These are phyloP conservation scores for Auricularia sp. DNA, from an alignment of 768 basidiomycete species.

Conservation along the genomic window DNA sequence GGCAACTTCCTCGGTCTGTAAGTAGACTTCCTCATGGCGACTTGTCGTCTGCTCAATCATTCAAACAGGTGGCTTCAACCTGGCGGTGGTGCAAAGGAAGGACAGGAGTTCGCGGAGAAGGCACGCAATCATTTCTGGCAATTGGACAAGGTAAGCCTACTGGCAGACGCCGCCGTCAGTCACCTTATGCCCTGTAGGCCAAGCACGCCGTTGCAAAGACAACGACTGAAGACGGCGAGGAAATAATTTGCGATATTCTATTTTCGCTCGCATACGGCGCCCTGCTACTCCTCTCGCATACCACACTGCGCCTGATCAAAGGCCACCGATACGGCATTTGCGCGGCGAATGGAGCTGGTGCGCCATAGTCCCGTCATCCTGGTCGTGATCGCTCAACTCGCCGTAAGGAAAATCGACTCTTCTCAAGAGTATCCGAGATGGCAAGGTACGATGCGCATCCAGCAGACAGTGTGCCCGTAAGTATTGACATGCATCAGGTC, in stretches of 20 bases:
- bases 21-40: not conserved
- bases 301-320: conserved; percentile 77
- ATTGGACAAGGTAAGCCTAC: conserved; percentile 45
- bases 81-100: conserved; percentile 30
- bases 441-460: conserved; percentile 45
- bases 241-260: conserved; percentile 82
- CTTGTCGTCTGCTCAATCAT: not conserved
- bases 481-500: conserved; percentile 15
- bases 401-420: conserved; percentile 65
- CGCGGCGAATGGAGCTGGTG: conserved; percentile 87
- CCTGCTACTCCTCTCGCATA: conserved; percentile 87
- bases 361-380: not conserved
- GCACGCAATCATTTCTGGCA: conserved; percentile 66
- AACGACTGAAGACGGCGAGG: conserved; percentile 59
- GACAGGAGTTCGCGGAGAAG: conserved; percentile 45
- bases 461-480: no score
- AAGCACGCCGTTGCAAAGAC: conserved; percentile 15
- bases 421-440: conserved; percentile 89
- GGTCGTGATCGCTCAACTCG: not conserved
- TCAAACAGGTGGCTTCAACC: conserved; percentile 3
- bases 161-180: conserved; percentile 5
- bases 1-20: not conserved
- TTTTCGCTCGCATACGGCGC: conserved; percentile 97
- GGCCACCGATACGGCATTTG: conserved; percentile 93
- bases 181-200: not conserved